A percentile compares a stretch with the other conserved stretches of the same genome.
phyloP scores from a whole-genome alignment of 2,329 filamentous ascomycete genomes.

The Phyllosticta paracitricarpa region DNA sequence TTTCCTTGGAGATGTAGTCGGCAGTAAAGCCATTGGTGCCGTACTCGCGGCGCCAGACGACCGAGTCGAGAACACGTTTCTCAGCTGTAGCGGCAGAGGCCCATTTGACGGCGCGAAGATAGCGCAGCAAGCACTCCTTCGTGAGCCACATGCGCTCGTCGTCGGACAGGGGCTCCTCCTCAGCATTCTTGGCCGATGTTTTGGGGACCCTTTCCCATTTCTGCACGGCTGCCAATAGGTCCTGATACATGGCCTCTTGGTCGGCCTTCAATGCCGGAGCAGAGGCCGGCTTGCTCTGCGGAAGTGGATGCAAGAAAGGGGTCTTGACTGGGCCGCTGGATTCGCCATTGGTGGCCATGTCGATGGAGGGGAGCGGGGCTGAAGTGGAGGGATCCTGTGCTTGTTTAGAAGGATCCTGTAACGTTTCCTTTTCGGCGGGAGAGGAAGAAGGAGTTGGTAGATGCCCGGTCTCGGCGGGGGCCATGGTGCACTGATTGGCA shows the following conservation, averaged over 20 bases:
- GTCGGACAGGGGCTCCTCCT: slow-evolving; percentile 59
- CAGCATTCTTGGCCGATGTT: slow-evolving; percentile 48
- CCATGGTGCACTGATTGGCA: slow-evolving; percentile 5
- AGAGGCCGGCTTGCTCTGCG: slow-evolving; percentile 47
- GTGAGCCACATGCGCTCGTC: slow-evolving; percentile 83
- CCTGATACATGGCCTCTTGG: slow-evolving; percentile 71
- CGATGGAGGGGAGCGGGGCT: background rate
- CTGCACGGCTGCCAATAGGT: slow-evolving; percentile 60
- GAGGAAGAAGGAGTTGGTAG: background rate
- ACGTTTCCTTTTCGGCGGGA: slow-evolving; percentile 1
- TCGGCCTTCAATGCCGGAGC: slow-evolving; percentile 58
- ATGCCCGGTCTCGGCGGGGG: slow-evolving; percentile 9
- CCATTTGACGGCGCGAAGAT: slow-evolving; percentile 89
- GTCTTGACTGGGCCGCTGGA: slow-evolving; percentile 15
- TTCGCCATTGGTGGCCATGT: background rate
- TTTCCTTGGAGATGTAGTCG: slow-evolving; percentile 86
- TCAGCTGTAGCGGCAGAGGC: slow-evolving; percentile 60
- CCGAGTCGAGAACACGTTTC: slow-evolving; percentile 68
- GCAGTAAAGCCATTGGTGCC: slow-evolving; percentile 65
- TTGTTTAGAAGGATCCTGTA: background rate
- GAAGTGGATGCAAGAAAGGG: slow-evolving; percentile 24
- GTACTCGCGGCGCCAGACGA: slow-evolving; percentile 86
- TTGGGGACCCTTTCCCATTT: slow-evolving; percentile 62
- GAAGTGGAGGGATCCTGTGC: background rate
- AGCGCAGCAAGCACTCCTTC: slow-evolving; percentile 82